A percentile compares a stretch with the other conserved stretches of the same genome.
phyloP scores from a whole-genome alignment of 768 basidiomycete genomes.

The Phlegmacium glaucopus region DNA sequence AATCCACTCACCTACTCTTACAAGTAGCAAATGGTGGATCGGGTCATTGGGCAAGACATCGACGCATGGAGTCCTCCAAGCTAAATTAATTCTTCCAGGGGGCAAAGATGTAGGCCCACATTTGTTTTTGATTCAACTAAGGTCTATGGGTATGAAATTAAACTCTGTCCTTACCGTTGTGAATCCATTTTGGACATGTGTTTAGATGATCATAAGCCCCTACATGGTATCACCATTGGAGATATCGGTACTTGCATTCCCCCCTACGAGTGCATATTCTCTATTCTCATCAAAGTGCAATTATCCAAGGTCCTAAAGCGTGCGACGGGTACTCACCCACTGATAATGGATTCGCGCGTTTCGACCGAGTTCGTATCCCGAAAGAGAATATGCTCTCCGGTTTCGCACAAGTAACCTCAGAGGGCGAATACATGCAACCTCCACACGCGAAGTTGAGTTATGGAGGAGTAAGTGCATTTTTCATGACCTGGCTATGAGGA shows the following conservation, averaged over 20 bases:
- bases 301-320: conserved; percentile 55
- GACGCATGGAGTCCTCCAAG: conserved; percentile 75
- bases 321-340: conserved; percentile 42
- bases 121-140: conserved; percentile 69
- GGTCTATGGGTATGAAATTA: conserved; percentile 51
- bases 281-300: background rate
- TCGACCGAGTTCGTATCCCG: conserved; percentile 63
- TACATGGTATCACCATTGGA: conserved; percentile 62
- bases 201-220: conserved; percentile 54
- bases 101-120: conserved; percentile 67
- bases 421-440: conserved; percentile 61
- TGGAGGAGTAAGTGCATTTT: conserved; percentile 53
- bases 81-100: conserved; percentile 62
- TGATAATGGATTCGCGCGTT: conserved; percentile 70
- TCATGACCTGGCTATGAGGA: background rate
- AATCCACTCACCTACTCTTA: conserved; percentile 70
- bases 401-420: conserved; percentile 66
- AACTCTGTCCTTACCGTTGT: background rate
- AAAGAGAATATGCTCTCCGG: conserved; percentile 71
- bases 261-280: background rate
- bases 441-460: conserved; percentile 75
- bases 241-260: conserved; percentile 57
- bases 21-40: conserved; percentile 83
- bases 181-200: background rate
- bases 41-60: conserved; percentile 70